A percentile compares a stretch with the other conserved stretches of the same genome.
phyloP scores from a whole-genome alignment of 2,329 filamentous ascomycete genomes.

The Penicillium capsulatum region DNA sequence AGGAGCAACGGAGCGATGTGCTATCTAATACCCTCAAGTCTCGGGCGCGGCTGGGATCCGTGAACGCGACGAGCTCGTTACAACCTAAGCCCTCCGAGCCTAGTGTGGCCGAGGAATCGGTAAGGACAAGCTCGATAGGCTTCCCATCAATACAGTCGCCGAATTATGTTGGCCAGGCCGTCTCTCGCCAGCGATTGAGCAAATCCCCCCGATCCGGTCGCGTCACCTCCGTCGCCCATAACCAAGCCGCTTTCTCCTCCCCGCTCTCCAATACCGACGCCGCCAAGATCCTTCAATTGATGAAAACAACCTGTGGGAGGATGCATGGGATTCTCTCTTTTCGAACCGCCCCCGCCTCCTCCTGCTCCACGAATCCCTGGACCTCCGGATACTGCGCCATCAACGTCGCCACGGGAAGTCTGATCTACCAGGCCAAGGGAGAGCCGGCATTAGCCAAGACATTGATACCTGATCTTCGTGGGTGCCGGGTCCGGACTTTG shows the following conservation, averaged over 20 bases:
- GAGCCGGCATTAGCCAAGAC: slow-evolving; percentile 47
- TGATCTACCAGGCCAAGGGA: slow-evolving; percentile 50
- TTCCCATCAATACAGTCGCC: slow-evolving; percentile 47
- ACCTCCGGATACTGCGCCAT: slow-evolving; percentile 51
- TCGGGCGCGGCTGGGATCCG: slow-evolving; percentile 38
- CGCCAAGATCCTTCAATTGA: slow-evolving; percentile 47
- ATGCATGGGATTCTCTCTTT: slow-evolving; percentile 53
- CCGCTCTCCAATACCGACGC: slow-evolving; percentile 44
- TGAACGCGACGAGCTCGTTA: slow-evolving; percentile 34
- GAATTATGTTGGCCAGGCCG: slow-evolving; percentile 31
- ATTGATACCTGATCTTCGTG: slow-evolving; percentile 48
- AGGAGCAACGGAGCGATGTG: slow-evolving; percentile 41
- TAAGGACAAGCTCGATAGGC: slow-evolving; percentile 41
- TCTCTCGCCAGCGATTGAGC: slow-evolving; percentile 33
- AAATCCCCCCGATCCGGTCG: slow-evolving; percentile 31
- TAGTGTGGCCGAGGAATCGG: slow-evolving; percentile 36
- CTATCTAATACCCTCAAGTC: slow-evolving; percentile 32
- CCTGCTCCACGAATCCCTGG: slow-evolving; percentile 45
- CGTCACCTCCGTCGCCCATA: slow-evolving; percentile 24
- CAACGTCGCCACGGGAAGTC: slow-evolving; percentile 48
- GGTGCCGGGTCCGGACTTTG: slow-evolving; percentile 47
- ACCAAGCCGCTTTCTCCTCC: slow-evolving; percentile 31
- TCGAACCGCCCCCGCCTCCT: slow-evolving; percentile 38
- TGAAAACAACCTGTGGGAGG: slow-evolving; percentile 50
- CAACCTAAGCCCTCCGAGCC: slow-evolving; percentile 36